Evolutionary conservation across 1,284 basidiomycete genomes (phyloP), one percentile per base, ranked within the genome.

Genomic region (Apiotrichum veenhuisii): DNA sequence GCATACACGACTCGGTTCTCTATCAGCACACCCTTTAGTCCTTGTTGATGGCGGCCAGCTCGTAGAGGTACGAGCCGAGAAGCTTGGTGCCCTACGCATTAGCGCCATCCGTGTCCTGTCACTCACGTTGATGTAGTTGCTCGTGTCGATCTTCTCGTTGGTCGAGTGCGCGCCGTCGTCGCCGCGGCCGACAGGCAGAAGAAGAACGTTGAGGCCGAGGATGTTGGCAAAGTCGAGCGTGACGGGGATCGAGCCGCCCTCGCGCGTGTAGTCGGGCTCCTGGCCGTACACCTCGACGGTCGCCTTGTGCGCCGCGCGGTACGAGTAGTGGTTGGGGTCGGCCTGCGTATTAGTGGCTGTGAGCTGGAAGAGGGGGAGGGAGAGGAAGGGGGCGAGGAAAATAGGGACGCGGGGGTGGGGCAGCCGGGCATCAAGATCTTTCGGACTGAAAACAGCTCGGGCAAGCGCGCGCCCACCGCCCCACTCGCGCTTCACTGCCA

Each of bases 171-270:
- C 90, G 88, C 67, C 94, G 69, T 98, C 94, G 70, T 95, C 91
- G 5, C 90, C 89, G 54, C 92, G 81, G 10, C 93, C 93, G 86
- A 97, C 94, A 4, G 94, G 94, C 51, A 97, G 80, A 25, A 97
- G 79, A 42, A 94, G 77, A 11, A 96, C 88, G 68, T 82, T 80
- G 66, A 79, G 73, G 26, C 84, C 84, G 49, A 97, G 79, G 48
- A 85, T 84, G 72, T 98, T 91, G 20, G 93, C 91, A 76, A 98
- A 97, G 5, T 93, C 96, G 57, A 98, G 82, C 8, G 94, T 96
- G 48, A 98, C 91, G 0, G 94, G 94, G 66, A 98, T 97, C 1
- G 91, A 95, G 2, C 95, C 76, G 57, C 96, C 95, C 78, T 98
- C 95, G 49, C 92, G 84, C 1, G 89, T 95, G 69, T 91, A 82